These are phyloP conservation scores for Gnomoniopsis smithogilvyi DNA, from an alignment of 2,329 filamentous ascomycete genomes.

Conservation along the genomic window DNA sequence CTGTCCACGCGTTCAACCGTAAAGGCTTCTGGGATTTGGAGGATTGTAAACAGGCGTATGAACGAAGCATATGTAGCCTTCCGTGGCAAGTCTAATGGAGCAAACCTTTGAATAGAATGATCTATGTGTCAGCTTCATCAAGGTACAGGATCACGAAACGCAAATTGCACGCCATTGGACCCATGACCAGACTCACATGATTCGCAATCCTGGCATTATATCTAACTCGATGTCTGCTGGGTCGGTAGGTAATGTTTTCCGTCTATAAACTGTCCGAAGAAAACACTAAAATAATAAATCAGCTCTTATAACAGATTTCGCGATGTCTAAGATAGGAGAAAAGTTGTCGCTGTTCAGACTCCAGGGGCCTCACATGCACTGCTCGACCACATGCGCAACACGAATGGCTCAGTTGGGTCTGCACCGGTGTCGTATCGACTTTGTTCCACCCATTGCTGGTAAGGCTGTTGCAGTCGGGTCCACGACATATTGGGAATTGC, in stretches of 20 bases:
- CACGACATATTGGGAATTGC: background rate
- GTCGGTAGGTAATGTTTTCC: background rate
- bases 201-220: background rate
- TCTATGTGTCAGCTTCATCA: background rate
- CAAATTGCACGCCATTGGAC: background rate
- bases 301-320: background rate
- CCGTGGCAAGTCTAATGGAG: constrained; percentile 26
- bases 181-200: background rate
- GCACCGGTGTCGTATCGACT: background rate
- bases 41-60: constrained; percentile 33
- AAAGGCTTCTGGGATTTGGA: constrained; percentile 29
- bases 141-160: background rate
- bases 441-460: background rate
- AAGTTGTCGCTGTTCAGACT: too few species aligned
- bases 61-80: background rate
- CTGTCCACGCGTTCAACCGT: constrained; percentile 27
- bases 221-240: background rate
- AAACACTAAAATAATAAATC: background rate
- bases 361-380: background rate
- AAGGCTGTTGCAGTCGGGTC: background rate
- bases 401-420: background rate
- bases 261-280: background rate
- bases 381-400: background rate
- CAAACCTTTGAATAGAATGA: constrained; percentile 21
- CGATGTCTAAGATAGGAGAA: background rate